These are phyloP conservation scores for Bertia moriformis DNA, from an alignment of 2,329 filamentous ascomycete species.

Conservation along the genomic window DNA sequence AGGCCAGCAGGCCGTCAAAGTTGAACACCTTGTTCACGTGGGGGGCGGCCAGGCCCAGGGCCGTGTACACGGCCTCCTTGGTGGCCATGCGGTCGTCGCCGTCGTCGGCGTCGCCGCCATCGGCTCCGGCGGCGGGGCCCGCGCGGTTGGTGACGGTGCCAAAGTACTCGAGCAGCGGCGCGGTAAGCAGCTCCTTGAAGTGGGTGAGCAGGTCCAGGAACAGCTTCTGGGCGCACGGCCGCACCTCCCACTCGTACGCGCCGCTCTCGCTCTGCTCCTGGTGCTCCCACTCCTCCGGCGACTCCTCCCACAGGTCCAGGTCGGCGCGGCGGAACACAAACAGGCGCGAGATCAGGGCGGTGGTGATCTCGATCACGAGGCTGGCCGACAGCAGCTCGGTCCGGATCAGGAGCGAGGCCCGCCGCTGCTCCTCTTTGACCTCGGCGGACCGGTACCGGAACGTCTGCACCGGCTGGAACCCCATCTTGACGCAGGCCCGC, in stretches of 20 bases:
- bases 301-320: constrained; percentile 81
- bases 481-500: constrained; percentile 70
- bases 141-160: constrained; percentile 54
- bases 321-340: constrained; percentile 78
- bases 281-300: constrained; percentile 90
- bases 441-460: constrained; percentile 70
- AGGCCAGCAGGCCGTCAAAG: constrained; percentile 66
- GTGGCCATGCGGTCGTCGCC: constrained; percentile 70
- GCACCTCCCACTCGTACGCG: constrained; percentile 82
- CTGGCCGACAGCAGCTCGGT: constrained; percentile 60
- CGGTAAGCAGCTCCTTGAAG: constrained; percentile 68
- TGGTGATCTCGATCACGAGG: constrained; percentile 69
- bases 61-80: constrained; percentile 90
- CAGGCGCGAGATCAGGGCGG: constrained; percentile 70
- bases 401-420: constrained; percentile 57
- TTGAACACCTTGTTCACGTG: constrained; percentile 63
- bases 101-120: too few species aligned
- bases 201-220: constrained; percentile 83
- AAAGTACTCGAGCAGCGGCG: constrained; percentile 73
- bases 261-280: constrained; percentile 73
- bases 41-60: constrained; percentile 72
- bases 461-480: constrained; percentile 64
- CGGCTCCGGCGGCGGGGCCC: too few species aligned
- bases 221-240: constrained; percentile 83
- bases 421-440: constrained; percentile 61